Base-by-base conservation (phyloP, 257 asterid species). In the Cinchona pubescens region DNA sequence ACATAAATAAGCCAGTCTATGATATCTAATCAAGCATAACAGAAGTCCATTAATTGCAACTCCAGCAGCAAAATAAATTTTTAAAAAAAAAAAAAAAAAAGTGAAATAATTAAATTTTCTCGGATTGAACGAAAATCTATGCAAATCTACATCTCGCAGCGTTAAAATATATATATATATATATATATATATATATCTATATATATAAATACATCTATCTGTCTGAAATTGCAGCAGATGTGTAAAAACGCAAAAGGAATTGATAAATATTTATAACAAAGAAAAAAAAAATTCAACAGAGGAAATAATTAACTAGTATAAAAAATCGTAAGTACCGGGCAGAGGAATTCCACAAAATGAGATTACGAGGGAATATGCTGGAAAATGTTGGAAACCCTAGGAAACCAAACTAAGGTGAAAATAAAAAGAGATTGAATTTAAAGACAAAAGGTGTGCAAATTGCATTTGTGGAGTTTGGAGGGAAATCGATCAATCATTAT, bases 401-500 rank as follows among this genome's bases (percentile, higher is more conserved):
- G 71, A 71, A 49, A 34, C 4, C 15, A 23, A 25, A 67, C 27
- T 35, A 25, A 71, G 5, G 78, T 65, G 42, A 73, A 74, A 42
- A 38, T 18, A n/a, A 74, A n/a, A 74, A 77, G 78, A 53, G 62
- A 69, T 46, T 49, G 15, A 40, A n/a, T n/a, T n/a, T n/a, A n/a
- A n/a, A n/a, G n/a, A n/a, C n/a, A n/a, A n/a, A n/a, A n/a, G 45
- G 3, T 5, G 45, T 40, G 45, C 45, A 10, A n/a, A n/a, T n/a
- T 68, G 42, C 48, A 51, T 7, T 49, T 49, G 10, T 19, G 29
- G 75, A 56, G 34, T 78, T 78, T 78, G 81, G 81, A 78, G 81
- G 81, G 81, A 78, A 78, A 78, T 70, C 27, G 16, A 60, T 25
- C 23, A 63, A 62, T 21, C 66, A n/a, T 69, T 70, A n/a, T 61